A percentile compares a stretch with the other conserved stretches of the same genome.
Conservation (phyloP, 495 filamentous ascomycete genomes). For the Podospora australis region DNA sequence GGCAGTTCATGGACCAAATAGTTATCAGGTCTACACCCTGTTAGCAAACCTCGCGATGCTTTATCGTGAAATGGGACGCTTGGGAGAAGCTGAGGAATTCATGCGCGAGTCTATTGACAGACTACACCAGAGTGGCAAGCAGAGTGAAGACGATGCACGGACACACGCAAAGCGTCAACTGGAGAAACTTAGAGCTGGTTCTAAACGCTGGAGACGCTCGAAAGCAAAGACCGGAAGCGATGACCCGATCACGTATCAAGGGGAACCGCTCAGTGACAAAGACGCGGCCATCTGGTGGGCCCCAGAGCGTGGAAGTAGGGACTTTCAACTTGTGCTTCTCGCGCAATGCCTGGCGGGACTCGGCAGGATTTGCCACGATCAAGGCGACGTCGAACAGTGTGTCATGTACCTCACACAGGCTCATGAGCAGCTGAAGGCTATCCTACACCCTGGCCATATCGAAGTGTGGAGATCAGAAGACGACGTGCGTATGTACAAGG, state of each 20-base stretch:
- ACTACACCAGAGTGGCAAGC: neutral
- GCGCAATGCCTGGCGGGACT: no score
- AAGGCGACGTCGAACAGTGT: neutral
- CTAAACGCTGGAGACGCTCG: neutral
- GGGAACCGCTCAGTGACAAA: no score
- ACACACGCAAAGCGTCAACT: neutral
- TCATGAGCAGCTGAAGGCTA: neutral
- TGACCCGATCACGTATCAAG: no score
- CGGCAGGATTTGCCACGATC: neutral
- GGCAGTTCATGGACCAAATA: neutral
- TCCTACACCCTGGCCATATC: neutral
- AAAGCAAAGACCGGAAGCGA: neutral
- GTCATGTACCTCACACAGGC: neutral
- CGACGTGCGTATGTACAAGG: neutral
- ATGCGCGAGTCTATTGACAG: neutral
- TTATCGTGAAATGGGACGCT: constrained; percentile 7
- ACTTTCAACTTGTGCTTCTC: no score
- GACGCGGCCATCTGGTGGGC: no score
- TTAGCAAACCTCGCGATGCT: neutral
- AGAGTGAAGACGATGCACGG: neutral
- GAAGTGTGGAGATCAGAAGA: neutral
- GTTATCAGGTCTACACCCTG: neutral
- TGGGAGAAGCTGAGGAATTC: neutral
- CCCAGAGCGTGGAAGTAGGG: no score
- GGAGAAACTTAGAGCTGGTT: neutral